A percentile compares a stretch with the other conserved stretches of the same genome.
phyloP scores from a whole-genome alignment of 305 asterid genomes.

The Fraxinus albicans region DNA sequence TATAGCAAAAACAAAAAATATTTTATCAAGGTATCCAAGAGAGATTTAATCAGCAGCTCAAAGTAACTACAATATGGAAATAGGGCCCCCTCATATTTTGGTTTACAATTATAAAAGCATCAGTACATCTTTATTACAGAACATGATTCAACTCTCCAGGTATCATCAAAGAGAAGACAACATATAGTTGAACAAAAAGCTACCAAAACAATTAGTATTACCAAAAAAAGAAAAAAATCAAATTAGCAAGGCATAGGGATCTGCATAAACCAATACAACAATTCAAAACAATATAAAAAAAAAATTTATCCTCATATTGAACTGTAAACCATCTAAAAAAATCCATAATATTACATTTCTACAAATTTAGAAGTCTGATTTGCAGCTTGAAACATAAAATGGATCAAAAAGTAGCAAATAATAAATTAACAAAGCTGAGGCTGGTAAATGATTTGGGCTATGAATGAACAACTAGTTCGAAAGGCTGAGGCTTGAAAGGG shows the following conservation, averaged over 20 bases:
- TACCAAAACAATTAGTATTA: neutral
- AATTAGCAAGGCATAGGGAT: neutral
- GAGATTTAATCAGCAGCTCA: neutral
- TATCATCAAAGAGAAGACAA: neutral
- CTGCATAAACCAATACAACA: neutral
- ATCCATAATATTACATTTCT: neutral
- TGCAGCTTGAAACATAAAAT: neutral
- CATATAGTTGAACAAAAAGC: neutral
- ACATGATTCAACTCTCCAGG: neutral
- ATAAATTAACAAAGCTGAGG: neutral
- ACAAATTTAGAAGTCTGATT: neutral
- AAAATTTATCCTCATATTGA: neutral
- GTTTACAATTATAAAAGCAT: neutral
- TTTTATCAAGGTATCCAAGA: slow-evolving; percentile 14
- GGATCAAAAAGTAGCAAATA: neutral
- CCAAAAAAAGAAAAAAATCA: neutral
- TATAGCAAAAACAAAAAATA: slow-evolving; percentile 28
- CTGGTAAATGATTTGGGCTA: neutral
- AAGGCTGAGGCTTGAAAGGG: neutral
- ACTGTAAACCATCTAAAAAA: neutral
- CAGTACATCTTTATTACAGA: neutral
- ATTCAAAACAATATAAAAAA: neutral
- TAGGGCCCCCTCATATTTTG: neutral
- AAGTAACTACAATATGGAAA: neutral
- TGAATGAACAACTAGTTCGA: neutral